These are phyloP conservation scores for Chalara sp. DNA, from an alignment of 2,329 filamentous ascomycete species.

Conservation along the genomic window DNA sequence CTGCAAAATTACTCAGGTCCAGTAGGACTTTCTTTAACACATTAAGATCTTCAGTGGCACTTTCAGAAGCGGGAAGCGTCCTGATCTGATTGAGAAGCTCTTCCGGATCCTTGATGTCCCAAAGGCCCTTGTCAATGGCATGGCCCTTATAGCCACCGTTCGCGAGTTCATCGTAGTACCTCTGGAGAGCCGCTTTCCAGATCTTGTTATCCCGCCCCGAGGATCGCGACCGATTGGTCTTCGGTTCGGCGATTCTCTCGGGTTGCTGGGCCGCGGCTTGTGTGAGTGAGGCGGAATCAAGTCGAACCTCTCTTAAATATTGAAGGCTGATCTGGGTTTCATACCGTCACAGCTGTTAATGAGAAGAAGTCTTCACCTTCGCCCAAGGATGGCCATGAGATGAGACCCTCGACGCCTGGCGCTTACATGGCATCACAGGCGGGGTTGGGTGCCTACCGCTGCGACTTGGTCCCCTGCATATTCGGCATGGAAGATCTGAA, in stretches of 20 bases:
- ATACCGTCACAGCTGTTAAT: background rate
- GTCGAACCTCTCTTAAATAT: background rate
- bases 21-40: slow-evolving; percentile 1
- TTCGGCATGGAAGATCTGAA: too few relatives aligned
- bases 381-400: too few relatives aligned
- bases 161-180: slow-evolving; percentile 3
- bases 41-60: slow-evolving; percentile 1
- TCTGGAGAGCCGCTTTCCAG: slow-evolving; percentile 2
- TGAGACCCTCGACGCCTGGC: too few relatives aligned
- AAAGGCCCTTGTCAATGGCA: slow-evolving; percentile 3
- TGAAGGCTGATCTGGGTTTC: background rate
- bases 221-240: background rate
- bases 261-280: background rate
- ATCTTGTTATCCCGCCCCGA: background rate
- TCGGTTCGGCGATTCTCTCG: background rate
- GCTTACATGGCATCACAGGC: too few relatives aligned
- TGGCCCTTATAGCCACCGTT: slow-evolving; percentile 4
- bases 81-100: slow-evolving; percentile 2
- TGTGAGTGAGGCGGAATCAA: background rate
- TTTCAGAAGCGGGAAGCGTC: background rate
- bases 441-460: too few relatives aligned
- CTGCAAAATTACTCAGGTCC: slow-evolving; percentile 23
- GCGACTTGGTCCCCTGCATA: too few relatives aligned
- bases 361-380: too few relatives aligned
- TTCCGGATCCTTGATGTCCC: slow-evolving; percentile 2